Evolutionary conservation across 1,139 yeast species (phyloP), one percentile per base, ranked within the genome.

Genomic region (Tardiomyces depauwii): DNA sequence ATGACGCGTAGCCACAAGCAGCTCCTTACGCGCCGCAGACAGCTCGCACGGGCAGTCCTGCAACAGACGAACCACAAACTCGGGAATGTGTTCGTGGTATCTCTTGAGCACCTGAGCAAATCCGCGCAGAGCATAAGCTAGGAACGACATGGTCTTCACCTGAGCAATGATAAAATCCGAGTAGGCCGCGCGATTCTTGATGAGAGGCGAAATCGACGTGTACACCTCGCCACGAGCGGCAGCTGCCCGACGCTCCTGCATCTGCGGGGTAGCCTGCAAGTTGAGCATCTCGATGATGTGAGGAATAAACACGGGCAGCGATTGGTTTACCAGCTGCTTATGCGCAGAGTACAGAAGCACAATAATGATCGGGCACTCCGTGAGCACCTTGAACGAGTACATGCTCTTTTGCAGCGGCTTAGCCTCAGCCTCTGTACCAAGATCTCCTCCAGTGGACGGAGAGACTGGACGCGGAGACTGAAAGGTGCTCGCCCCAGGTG

Each of bases 21-120:
- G 68, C 64, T 93, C 99, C 60, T 91, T 88, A 57, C 98, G 72
- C 0, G 96, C 95, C 4, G 89, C 82, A 2, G 95, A 84, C 44
- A 88, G 70, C 62, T 91, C 97, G n/a, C 95, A 82, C 3, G 99
- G 98, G 61, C 97, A 91, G 62, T 93, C 98, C 62, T 88, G 95
- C 42, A 93, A 69, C 42, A 93, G 68, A 53, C 97, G 71, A 49
- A 91, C 76, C 28, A 91, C 85, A 44, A 89, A 77, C 52, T 85
- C 95, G 0, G 99, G 98, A 4, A 93, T 87, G 21, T 74, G 69
- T 46, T 72, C 71, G 30, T 81, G 77, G 50, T 85, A 87, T 50
- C 78, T 80, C 47, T 62, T 60, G 54, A 91, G 66, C 43, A 79
- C 80, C 32, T 78, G 75, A 1, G 94, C 80, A 57, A 82, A 84